Evolutionary conservation across 106 monocot species (phyloP).

Genomic region (Xerophyta viscosa): DNA sequence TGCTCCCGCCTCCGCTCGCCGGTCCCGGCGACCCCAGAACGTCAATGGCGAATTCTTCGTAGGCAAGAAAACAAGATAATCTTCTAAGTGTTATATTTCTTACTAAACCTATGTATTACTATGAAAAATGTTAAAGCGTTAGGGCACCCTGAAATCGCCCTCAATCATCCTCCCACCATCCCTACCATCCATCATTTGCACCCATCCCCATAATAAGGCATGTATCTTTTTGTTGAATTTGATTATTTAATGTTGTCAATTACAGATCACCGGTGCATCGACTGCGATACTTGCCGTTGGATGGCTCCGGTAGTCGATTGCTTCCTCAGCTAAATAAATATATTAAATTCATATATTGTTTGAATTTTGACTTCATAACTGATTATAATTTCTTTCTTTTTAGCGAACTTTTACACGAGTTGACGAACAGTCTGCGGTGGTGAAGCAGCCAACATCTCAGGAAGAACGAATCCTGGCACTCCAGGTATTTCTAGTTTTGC

Average conservation of each 20-base stretch:
- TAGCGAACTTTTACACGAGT: slow-evolving; percentile 32
- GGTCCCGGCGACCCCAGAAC: slow-evolving; percentile 24
- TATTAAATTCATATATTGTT: too few relatives aligned
- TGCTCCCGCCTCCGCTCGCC: not conserved
- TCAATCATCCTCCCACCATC: too few relatives aligned
- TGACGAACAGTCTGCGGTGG: slow-evolving; percentile 34
- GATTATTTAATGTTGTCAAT: not conserved
- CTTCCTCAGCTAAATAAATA: too few relatives aligned
- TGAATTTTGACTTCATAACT: not conserved
- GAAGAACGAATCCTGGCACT: slow-evolving; percentile 56
- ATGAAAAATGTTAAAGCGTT: too few relatives aligned
- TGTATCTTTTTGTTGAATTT: too few relatives aligned
- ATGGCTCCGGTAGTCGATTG: slow-evolving; percentile 43
- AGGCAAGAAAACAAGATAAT: slow-evolving; percentile 5
- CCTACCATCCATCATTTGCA: too few relatives aligned
- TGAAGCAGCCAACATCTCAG: slow-evolving; percentile 26
- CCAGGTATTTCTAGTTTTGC: slow-evolving; percentile 30
- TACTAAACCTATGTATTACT: too few relatives aligned
- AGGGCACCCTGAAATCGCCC: too few relatives aligned
- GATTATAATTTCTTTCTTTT: not conserved
- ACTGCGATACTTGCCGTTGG: slow-evolving; percentile 59
- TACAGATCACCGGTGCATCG: slow-evolving; percentile 44
- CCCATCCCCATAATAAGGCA: too few relatives aligned
- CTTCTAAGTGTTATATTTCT: too few relatives aligned
- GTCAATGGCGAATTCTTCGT: slow-evolving; percentile 34